Conservation (phyloP, 1,139 yeast species). For the Yamadazyma diddensiae region DNA sequence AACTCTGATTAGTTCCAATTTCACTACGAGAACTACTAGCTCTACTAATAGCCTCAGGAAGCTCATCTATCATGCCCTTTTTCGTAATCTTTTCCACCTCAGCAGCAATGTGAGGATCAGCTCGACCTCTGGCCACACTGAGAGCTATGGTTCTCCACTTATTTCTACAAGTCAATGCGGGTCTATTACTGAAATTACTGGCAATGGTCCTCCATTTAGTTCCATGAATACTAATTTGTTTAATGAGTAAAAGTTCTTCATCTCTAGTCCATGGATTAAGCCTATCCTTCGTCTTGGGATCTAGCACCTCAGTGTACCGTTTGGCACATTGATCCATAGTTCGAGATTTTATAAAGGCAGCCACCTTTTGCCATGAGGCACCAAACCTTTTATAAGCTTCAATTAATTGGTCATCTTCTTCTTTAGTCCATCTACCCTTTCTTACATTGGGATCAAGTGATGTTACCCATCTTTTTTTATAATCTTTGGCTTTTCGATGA, state of each 20-base stretch:
- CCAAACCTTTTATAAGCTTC: conserved; percentile 69
- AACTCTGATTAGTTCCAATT: neutral
- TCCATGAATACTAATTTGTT: conserved; percentile 69
- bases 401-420: conserved; percentile 68
- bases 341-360: conserved; percentile 72
- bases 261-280: conserved; percentile 76
- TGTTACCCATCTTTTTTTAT: conserved; percentile 73
- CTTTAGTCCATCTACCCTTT: conserved; percentile 87
- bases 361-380: conserved; percentile 83
- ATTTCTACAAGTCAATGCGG: conserved; percentile 86
- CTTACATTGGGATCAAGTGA: conserved; percentile 78
- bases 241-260: conserved; percentile 69
- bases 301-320: conserved; percentile 83
- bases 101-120: conserved; percentile 32
- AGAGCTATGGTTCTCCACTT: conserved; percentile 88
- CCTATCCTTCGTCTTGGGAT: conserved; percentile 76
- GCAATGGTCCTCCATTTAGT: conserved; percentile 90
- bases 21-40: neutral
- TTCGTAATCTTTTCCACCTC: conserved; percentile 38
- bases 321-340: conserved; percentile 96
- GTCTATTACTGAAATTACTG: conserved; percentile 68
- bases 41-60: too few relatives aligned
- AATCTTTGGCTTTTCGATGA: conserved; percentile 61
- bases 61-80: conserved; percentile 5
- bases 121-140: conserved; percentile 64